These are phyloP conservation scores for Aspergillus pseudoterreus DNA, from an alignment of 2,329 filamentous ascomycete genomes.

Conservation along the genomic window DNA sequence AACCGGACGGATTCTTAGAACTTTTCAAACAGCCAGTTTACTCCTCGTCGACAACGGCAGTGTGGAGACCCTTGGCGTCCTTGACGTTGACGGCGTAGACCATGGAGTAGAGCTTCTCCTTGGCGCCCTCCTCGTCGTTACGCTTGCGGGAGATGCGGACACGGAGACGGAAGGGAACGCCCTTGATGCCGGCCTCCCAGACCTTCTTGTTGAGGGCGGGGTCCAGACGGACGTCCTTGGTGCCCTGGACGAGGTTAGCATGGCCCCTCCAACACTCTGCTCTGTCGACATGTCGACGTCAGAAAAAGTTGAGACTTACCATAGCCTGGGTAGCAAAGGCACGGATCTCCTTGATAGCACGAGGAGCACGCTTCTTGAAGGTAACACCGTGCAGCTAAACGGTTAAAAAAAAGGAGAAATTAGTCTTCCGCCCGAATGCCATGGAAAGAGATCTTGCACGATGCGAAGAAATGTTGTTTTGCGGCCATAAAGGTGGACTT, in stretches of 20 bases:
- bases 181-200: slow-evolving; percentile 99
- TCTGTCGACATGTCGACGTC: background rate
- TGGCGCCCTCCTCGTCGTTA: slow-evolving; percentile 99
- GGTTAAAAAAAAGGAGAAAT: slow-evolving; percentile 44
- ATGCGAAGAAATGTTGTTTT: slow-evolving; percentile 15
- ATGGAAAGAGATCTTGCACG: slow-evolving; percentile 23
- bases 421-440: slow-evolving; percentile 66
- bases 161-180: slow-evolving; percentile 93
- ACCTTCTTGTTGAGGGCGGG: slow-evolving; percentile 99
- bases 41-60: slow-evolving; percentile 74
- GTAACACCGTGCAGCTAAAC: slow-evolving; percentile 85
- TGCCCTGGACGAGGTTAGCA: slow-evolving; percentile 61
- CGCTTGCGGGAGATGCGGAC: slow-evolving; percentile 98
- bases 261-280: too few species aligned
- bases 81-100: slow-evolving; percentile 99
- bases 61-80: slow-evolving; percentile 96
- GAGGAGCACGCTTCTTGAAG: slow-evolving; percentile 99
- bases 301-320: slow-evolving; percentile 60
- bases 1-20: background rate
- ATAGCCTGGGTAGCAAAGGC: slow-evolving; percentile 88
- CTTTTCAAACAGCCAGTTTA: slow-evolving; percentile 30
- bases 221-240: slow-evolving; percentile 94
- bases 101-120: slow-evolving; percentile 99
- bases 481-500: slow-evolving; percentile 61
- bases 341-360: slow-evolving; percentile 99